Base-by-base conservation (phyloP, 805 yeast genomes). In the Maudiozyma turicensis region DNA sequence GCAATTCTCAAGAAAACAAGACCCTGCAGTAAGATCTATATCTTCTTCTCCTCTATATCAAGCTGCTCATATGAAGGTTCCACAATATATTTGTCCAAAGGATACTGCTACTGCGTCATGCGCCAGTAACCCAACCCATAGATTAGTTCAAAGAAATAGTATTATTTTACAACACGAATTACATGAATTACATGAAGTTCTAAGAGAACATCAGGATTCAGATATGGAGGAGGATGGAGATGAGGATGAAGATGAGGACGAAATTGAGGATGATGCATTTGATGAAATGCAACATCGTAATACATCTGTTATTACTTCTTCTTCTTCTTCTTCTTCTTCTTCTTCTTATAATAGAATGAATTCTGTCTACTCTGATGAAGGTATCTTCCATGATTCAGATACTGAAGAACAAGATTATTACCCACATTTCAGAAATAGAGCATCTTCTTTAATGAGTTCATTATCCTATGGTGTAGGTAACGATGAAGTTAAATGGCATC, bases 81-180 rank as follows among this genome's bases (percentile, higher is more conserved):
- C 42, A 29, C 35, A 30, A 30, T 6, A 20, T 6, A 34, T 26
- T 6, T 31, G 28, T 40, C 43, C 35, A 31, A 39, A 28, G n/a
- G 40, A 44, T 6, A 3, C 20, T 11, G 6, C 35, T 7, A 31
- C 15, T n/a, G 6, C 15, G 6, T 3, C 39, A 29, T 29, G 40
- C 5, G 28, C 11, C 6, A 3, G 39, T 31, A 44, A 43, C 1
- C 43, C 30, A 8, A 20, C 26, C 28, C 29, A 40, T 10, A 32
- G 28, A 14, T 37, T 48, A 42, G 33, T 48, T 7, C 40, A 43
- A 43, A 44, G 45, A 29, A 44, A 48, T 31, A 48, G 35, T 14
- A 33, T 34, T 9, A 45, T 45, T 2, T 70, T 86, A 45, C 95
- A 90, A 51, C 62, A 87, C 13, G 80, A 75, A 35, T 74, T 78